Base-by-base conservation (phyloP, 306 rosid species). In the Luffa aegyptiaca region DNA sequence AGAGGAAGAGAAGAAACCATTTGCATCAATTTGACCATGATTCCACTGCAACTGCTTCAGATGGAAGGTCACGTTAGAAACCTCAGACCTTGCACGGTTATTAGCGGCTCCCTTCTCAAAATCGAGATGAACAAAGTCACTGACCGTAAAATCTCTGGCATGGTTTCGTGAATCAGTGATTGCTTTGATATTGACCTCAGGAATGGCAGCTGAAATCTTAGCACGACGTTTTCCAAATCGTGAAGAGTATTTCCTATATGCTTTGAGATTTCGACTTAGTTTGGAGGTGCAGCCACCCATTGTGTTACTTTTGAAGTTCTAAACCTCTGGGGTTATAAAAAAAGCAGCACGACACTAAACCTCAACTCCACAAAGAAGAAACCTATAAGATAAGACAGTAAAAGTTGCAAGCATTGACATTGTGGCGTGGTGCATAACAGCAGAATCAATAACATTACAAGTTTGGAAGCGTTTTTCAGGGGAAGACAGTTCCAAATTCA, bases 221-320 rank as follows among this genome's bases (percentile, higher is more conserved):
- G 62, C 7, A 26, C 86, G 87, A 16, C 80, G 84, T 68, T 86
- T 91, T 4, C 86, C 80, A 2, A 78, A 75, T 73, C 88, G 87
- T 10, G 76, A 55, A 52, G 10, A 75, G 45, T 79, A 82, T 66
- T 86, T 90, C 63, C 79, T 84, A 0, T 39, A 78, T 2, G 66
- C 41, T 20, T 8, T 48, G 53, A 44, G 37, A 56, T 84, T 88
- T 73, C 85, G 68, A 52, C 75, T 69, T 76, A 90, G 83, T 53
- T 69, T 94, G 12, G 97, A 91, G 81, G 85, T 86, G 72, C 98
- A 92, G 13, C 87, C 82, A 36, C 98, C 98, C 97, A 94, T 91
- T 78, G 53, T 71, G 45, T 55, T 66, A 4, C 81, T 16, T 65
- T 79, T 84, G 41, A 52, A 82, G 62, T 56, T 80, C 85, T 72